Conservation (phyloP, 352 stramenopile species). For the Phytopythium aichiense region DNA sequence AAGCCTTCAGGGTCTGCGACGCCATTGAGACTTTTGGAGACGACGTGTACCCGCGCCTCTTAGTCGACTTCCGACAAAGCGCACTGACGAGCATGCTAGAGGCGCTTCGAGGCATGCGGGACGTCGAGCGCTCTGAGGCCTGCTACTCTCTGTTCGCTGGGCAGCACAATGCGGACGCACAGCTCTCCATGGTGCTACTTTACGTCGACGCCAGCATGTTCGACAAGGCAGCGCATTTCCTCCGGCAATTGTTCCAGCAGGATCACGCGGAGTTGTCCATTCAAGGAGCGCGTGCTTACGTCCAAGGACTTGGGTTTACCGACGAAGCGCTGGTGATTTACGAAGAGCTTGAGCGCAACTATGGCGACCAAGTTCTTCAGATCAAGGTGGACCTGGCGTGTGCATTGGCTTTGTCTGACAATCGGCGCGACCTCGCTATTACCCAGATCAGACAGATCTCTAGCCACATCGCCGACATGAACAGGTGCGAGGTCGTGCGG, state of each 20-base stretch:
- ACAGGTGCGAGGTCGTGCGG: background rate
- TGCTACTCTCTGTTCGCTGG: constrained; percentile 52
- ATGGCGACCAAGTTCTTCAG: constrained; percentile 42
- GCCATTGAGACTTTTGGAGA: constrained; percentile 34
- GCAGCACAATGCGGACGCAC: background rate
- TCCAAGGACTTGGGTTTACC: constrained; percentile 37
- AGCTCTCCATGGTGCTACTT: background rate
- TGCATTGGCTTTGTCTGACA: constrained; percentile 33
- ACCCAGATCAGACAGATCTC: constrained; percentile 23
- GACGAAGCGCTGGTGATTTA: constrained; percentile 58
- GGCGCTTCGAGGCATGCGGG: constrained; percentile 37
- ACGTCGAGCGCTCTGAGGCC: constrained; percentile 55
- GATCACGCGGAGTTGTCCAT: background rate
- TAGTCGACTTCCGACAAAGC: constrained; percentile 35
- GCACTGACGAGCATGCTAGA: constrained; percentile 44
- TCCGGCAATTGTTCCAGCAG: background rate
- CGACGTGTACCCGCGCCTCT: constrained; percentile 14
- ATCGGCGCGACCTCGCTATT: constrained; percentile 28
- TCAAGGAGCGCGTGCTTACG: constrained; percentile 23
- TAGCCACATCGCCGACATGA: background rate
- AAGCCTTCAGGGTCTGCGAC: constrained; percentile 56
- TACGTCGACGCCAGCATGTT: background rate
- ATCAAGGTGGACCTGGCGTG: constrained; percentile 72
- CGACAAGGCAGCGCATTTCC: background rate
- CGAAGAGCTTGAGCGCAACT: constrained; percentile 53